Conservation (phyloP, 345 rosid genomes). For the Arabidopsis arenosa region DNA sequence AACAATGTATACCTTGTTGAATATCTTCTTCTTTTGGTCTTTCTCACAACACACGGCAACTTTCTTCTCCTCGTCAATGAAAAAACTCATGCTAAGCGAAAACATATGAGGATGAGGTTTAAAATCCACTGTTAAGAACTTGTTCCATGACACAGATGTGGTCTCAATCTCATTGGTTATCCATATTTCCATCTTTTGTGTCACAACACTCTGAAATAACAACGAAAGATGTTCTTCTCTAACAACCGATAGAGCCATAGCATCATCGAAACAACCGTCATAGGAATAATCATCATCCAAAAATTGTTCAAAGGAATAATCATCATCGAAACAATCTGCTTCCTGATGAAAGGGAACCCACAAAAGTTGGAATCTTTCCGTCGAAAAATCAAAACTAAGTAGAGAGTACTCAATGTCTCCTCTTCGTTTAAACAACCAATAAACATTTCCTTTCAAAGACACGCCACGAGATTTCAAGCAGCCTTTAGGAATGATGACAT, state of each 20-base stretch:
- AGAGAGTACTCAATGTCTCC: neutral
- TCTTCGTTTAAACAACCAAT: neutral
- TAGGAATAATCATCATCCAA: too few relatives aligned
- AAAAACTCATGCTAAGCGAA: neutral
- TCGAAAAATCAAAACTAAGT: neutral
- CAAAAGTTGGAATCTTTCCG: neutral
- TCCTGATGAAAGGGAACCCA: neutral
- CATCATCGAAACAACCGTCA: neutral
- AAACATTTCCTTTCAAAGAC: neutral
- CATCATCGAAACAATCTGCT: too few relatives aligned
- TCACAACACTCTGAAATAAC: neutral
- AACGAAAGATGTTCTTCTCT: neutral
- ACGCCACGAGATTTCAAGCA: neutral
- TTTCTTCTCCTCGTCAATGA: neutral
- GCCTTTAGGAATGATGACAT: neutral
- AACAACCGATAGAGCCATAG: neutral
- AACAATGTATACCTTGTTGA: too few relatives aligned
- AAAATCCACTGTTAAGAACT: neutral
- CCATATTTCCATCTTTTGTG: neutral
- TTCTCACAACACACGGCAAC: neutral
- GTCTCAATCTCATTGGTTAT: neutral
- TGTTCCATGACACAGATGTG: neutral
- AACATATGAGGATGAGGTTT: neutral
- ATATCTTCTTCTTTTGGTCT: neutral
- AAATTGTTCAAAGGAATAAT: too few relatives aligned